Base-by-base conservation (phyloP, 108 stramenopile species). In the Skeletonema costatum region DNA sequence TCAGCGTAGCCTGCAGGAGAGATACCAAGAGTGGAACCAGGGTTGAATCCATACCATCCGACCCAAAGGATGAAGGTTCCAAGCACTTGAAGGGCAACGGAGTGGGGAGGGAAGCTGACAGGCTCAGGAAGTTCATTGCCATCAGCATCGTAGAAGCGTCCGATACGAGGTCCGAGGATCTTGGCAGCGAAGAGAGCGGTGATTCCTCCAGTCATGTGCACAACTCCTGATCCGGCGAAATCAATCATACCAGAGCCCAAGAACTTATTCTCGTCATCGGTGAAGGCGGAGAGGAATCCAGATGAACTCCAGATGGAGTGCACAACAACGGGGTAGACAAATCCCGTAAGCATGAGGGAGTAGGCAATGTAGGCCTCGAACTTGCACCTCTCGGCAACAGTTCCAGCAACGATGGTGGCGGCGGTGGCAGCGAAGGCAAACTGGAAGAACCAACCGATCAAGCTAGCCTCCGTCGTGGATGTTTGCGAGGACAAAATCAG, bases 41-140 rank as follows among this genome's bases (percentile, higher is more conserved):
- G 82, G 86, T 97, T 98, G 94, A 98, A 98, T 29, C 96, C 96
- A 70, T 96, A 96, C 97, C 97, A 98, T 39, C 96, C 97, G 60
- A 96, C 89, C 97, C 96, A 97, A 5, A 98, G 90, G 74, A 94
- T 75, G 73, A 96, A 87, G 2, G 90, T 92, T 11, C 95, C 95
- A 13, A 96, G 81, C 33, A 93, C 89, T 86, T 96, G 94, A 12
- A 96, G 74, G 19, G 96, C 78, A 32, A 90, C 81, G 11, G 90
- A 94, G 77, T 95, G 94, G 2, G 89, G 89, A 5, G 86, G 87
- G 64, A 94, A 90, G 46, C 78, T 74, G 12, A 76, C 85, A 10
- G 93, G 93, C 50, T 88, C 88, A 25, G 77, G 76, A 13, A 94
- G 74, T 16, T 67, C 74, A 21, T 89, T 80, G 50, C 93, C 93